These are phyloP conservation scores for Eutrema heterophyllum DNA, from an alignment of 345 rosid species.

Conservation along the genomic window DNA sequence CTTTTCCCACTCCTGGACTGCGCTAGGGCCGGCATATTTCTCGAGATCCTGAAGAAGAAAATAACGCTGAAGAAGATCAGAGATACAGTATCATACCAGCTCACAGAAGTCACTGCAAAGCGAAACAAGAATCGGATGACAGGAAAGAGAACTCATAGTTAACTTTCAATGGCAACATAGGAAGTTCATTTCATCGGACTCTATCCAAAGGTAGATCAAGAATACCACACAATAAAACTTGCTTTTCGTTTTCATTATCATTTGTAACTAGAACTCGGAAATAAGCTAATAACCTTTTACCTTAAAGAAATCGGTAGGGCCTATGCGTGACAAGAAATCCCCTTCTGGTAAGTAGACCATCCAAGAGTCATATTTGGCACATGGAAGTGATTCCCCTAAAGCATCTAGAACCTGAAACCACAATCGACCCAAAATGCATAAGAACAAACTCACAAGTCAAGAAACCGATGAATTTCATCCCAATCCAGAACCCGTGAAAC, in stretches of 20 bases:
- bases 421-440: constrained; percentile 3
- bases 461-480: background rate
- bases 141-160: background rate
- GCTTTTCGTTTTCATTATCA: background rate
- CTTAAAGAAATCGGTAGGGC: constrained; percentile 91
- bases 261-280: background rate
- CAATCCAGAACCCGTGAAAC: background rate
- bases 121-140: background rate
- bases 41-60: constrained; percentile 62
- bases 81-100: background rate
- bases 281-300: constrained; percentile 28
- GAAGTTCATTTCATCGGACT: background rate
- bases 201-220: background rate
- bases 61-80: background rate
- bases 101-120: background rate
- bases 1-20: constrained; percentile 81
- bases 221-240: no score
- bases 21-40: constrained; percentile 70
- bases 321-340: constrained; percentile 82
- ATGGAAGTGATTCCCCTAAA: constrained; percentile 80
- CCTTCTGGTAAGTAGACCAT: constrained; percentile 95
- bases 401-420: constrained; percentile 77
- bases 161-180: background rate
- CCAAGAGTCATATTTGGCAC: constrained; percentile 88
- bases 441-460: background rate